Conservation (phyloP, 345 rosid genomes). For the Tarenaya hassleriana region DNA sequence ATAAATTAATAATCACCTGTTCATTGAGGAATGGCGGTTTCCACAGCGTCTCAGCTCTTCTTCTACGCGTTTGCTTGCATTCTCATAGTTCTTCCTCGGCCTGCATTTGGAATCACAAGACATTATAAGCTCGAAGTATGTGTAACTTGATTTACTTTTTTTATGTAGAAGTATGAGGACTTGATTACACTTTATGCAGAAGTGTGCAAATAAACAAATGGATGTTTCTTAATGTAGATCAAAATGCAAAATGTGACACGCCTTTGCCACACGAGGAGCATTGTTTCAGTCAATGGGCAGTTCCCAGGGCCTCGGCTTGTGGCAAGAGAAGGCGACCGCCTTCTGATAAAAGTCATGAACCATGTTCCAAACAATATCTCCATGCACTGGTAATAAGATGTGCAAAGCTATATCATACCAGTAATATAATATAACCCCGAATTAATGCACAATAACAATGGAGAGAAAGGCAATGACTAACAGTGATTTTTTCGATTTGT, state of each 20-base stretch:
- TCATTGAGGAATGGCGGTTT: conserved; percentile 14
- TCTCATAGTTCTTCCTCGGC: conserved; percentile 33
- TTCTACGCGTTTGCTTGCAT: conserved; percentile 30
- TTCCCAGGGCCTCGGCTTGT: conserved; percentile 50
- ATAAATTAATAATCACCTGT: no score
- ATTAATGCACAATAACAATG: no score
- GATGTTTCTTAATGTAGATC: conserved; percentile 25
- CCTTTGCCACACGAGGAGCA: conserved; percentile 50
- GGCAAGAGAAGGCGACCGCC: conserved; percentile 53
- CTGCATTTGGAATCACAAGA: conserved; percentile 50
- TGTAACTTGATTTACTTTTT: conserved; percentile 2
- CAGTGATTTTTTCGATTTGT: conserved; percentile 5
- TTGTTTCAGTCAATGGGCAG: conserved; percentile 49
- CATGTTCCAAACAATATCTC: conserved; percentile 46
- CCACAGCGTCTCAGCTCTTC: conserved; percentile 5
- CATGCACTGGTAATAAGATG: conserved; percentile 43
- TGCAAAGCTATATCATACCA: neutral
- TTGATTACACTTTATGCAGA: neutral
- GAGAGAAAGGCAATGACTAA: conserved; percentile 19
- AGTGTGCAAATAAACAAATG: neutral
- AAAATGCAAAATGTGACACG: conserved; percentile 41
- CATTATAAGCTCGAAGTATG: conserved; percentile 71
- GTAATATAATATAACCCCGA: no score
- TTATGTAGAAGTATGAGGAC: neutral
- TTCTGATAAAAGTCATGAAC: conserved; percentile 46